Evolutionary conservation across 768 basidiomycete species (phyloP), one percentile per base, ranked within the genome.

Genomic region (Floccularia luteovirens): DNA sequence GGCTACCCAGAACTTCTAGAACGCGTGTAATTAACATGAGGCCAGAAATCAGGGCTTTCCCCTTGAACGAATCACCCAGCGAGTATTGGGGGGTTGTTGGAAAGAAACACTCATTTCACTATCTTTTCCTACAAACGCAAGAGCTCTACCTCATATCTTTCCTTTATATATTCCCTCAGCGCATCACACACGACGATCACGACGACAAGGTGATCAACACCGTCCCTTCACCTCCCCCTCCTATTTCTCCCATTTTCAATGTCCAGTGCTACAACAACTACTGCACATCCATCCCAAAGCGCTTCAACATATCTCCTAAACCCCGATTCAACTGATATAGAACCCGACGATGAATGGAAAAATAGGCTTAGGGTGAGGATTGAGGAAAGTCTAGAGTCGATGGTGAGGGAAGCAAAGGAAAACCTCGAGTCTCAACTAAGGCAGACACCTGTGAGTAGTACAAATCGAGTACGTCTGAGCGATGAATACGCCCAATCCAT

Each of bases 331-430:
- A 43, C 43, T n/a, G 62, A 69, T 48, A 43, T 58, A 36, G 77
- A 78, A 48, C 77, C 75, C 2, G 70, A 75, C 56, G 68, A 72
- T 1, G 58, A 63, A 43, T 80, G 78, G 77, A 80, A 77, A 52
- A 53, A 48, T 24, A 42, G 49, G 1, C 59, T 75, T 48, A 62
- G 53, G 50, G 49, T 44, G 23, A 63, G 67, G 50, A 82, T 87
- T 49, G 73, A 77, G 48, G 62, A 64, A 2, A 61, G 60, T 5
- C 51, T 68, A 16, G 40, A 55, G 36, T 41, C 51, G 22, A 66
- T 73, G 62, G 53, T 82, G 44, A 70, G 78, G 40, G 82, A 82
- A 43, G 75, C 84, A 14, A 78, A 78, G 58, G 69, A 75, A 42
- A 75, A 73, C 43, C 57, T 75, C 25, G 66, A 75, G 24, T 56